Percentiles rank a stretch among this genome's conserved stretches.
Evolutionary conservation across 169 alveolate genomes (phyloP).

Genomic region (Plasmodium gonderi): DNA sequence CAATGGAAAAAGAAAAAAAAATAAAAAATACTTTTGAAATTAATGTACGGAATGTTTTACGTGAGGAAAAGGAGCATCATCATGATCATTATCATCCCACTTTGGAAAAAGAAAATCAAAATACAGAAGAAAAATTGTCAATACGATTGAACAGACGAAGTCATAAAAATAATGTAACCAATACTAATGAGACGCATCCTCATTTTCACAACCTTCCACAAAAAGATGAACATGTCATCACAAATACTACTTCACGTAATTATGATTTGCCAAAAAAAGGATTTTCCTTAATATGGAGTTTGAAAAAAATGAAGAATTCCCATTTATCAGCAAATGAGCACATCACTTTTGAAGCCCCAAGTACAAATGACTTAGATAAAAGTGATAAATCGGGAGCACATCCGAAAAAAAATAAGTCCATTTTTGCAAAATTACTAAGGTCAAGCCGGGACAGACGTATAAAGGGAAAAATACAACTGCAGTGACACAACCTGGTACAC

Average conservation of each 20-base stretch:
- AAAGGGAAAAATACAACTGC: neutral
- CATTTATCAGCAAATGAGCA: constrained; percentile 31
- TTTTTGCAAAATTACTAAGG: constrained; percentile 24
- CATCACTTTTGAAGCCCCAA: constrained; percentile 29
- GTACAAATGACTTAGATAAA: neutral
- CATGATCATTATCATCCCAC: neutral
- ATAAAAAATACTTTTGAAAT: neutral
- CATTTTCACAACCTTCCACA: neutral
- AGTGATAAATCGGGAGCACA: neutral
- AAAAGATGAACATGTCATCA: neutral
- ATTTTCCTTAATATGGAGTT: constrained; percentile 63
- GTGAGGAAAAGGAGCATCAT: neutral
- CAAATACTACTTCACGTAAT: constrained; percentile 7
- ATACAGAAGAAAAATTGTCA: neutral
- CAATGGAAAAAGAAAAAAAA: neutral
- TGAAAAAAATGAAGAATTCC: constrained; percentile 41
- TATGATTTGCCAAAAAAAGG: constrained; percentile 70
- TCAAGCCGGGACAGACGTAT: neutral
- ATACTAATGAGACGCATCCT: neutral
- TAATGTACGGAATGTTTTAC: neutral
- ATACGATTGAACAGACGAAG: too few species aligned
- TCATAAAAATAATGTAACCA: neutral
- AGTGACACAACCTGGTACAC: too few species aligned
- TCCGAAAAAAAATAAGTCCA: constrained; percentile 31
- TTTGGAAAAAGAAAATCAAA: neutral